Evolutionary conservation across 495 filamentous ascomycete genomes (phyloP).

Genomic region (Aspergillus incahuasiensis): DNA sequence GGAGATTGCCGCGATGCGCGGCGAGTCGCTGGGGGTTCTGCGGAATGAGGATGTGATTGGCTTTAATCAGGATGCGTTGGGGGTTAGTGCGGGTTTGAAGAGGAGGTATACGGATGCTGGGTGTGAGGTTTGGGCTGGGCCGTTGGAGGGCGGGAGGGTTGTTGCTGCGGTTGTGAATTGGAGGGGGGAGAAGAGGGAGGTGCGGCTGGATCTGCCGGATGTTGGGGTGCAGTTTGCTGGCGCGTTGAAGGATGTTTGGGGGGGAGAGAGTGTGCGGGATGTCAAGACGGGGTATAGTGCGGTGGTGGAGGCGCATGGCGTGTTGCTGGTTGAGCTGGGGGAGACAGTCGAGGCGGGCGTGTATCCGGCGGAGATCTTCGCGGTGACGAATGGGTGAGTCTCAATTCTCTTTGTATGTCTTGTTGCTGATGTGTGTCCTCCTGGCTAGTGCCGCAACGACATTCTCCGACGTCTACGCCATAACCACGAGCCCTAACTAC

Average conservation of each 20-base stretch:
- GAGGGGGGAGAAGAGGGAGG: conserved; percentile 30
- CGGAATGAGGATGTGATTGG: conserved; percentile 48
- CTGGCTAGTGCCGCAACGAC: conserved; percentile 13
- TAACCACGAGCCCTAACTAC: conserved; percentile 32
- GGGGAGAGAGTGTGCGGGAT: conserved; percentile 17
- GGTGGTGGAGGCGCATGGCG: conserved; percentile 37
- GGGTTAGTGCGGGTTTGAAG: conserved; percentile 35
- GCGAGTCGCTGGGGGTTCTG: conserved; percentile 34
- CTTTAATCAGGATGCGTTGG: conserved; percentile 51
- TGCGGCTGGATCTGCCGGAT: conserved; percentile 37
- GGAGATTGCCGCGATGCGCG: conserved; percentile 22
- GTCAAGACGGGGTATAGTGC: conserved; percentile 37
- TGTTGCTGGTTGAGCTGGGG: conserved; percentile 38
- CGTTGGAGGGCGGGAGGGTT: conserved; percentile 32
- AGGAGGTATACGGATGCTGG: conserved; percentile 37
- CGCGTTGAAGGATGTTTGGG: conserved; percentile 42
- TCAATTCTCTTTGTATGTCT: neutral
- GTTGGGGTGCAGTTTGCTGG: conserved; percentile 38
- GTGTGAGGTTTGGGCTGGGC: conserved; percentile 48
- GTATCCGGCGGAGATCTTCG: conserved; percentile 22
- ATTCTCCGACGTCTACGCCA: conserved; percentile 33
- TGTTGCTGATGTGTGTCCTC: neutral
- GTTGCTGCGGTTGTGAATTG: conserved; percentile 46
- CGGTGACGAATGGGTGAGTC: conserved; percentile 20
- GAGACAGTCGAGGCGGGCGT: conserved; percentile 27